phyloP scores from a whole-genome alignment of 306 rosid species.

The Malus sylvestris region DNA sequence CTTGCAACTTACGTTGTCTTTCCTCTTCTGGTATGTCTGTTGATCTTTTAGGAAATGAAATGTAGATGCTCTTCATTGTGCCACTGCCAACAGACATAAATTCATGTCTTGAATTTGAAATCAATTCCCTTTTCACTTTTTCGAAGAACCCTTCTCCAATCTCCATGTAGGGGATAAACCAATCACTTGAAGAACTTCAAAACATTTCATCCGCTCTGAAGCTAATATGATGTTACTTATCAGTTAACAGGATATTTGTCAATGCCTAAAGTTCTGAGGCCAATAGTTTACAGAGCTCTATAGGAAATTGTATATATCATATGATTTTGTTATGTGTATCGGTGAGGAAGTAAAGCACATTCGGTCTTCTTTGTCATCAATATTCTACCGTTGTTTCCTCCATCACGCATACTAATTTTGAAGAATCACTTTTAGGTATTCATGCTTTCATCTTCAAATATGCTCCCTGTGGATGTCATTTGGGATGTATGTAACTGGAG shows the following conservation, averaged over 20 bases:
- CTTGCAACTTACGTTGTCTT: slow-evolving; percentile 80
- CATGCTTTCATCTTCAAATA: slow-evolving; percentile 68
- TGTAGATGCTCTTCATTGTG: not conserved
- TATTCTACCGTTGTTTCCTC: not conserved
- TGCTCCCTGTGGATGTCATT: slow-evolving; percentile 99
- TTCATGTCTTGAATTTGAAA: not conserved
- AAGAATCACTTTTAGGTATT: slow-evolving; percentile 58
- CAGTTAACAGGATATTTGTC: not conserved
- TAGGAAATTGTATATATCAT: not conserved
- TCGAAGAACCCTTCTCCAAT: not conserved
- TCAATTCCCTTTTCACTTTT: not conserved
- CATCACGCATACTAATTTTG: not conserved
- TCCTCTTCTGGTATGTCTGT: slow-evolving; percentile 72
- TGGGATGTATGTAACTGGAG: slow-evolving; percentile 91
- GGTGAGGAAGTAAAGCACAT: not conserved
- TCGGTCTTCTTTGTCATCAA: not conserved
- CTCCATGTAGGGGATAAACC: not conserved
- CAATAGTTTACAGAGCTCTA: not conserved
- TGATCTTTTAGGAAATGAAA: not conserved
- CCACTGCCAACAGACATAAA: not conserved
- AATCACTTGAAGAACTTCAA: not conserved
- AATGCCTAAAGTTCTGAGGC: not conserved
- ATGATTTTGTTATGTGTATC: not conserved
- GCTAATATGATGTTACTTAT: not conserved
- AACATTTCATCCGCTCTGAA: not conserved